phyloP scores from a whole-genome alignment of 2,329 filamentous ascomycete species.

The Fulvia fulva region DNA sequence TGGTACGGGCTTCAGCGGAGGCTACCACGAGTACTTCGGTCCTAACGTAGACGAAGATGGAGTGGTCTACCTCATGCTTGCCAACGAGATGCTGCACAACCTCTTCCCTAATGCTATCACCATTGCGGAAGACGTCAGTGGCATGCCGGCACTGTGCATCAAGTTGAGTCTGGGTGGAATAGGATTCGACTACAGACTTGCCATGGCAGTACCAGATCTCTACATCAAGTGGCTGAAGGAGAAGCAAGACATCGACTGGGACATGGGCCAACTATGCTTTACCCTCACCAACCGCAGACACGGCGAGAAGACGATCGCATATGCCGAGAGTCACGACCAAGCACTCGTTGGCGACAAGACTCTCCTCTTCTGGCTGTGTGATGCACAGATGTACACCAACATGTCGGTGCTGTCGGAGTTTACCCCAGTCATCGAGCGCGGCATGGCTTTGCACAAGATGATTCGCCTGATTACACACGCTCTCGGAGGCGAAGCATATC shows the following conservation, averaged over 20 bases:
- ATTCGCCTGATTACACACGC: conserved; percentile 89
- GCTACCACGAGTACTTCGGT: conserved; percentile 98
- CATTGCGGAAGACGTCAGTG: conserved; percentile 94
- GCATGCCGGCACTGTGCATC: conserved; percentile 95
- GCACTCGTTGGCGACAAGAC: conserved; percentile 97
- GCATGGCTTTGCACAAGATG: conserved; percentile 94
- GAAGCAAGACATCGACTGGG: conserved; percentile 84
- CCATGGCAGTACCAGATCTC: conserved; percentile 97
- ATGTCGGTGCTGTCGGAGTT: conserved; percentile 86
- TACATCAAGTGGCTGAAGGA: conserved; percentile 99
- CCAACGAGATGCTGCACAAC: conserved; percentile 92
- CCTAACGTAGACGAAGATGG: conserved; percentile 85
- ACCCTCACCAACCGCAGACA: conserved; percentile 90
- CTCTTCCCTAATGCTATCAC: conserved; percentile 86
- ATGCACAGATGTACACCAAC: conserved; percentile 95
- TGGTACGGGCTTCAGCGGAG: conserved; percentile 95
- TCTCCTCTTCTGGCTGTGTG: conserved; percentile 96
- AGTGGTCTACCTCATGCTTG: conserved; percentile 90
- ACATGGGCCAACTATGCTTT: conserved; percentile 77
- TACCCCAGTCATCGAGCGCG: conserved; percentile 83
- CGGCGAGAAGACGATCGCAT: conserved; percentile 97
- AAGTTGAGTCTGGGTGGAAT: conserved; percentile 81
- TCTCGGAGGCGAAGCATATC: conserved; percentile 90
- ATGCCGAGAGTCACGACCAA: conserved; percentile 96
- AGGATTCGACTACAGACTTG: conserved; percentile 94